Evolutionary conservation across 2,329 filamentous ascomycete genomes (phyloP).

Genomic region (Cladosporium sp.): DNA sequence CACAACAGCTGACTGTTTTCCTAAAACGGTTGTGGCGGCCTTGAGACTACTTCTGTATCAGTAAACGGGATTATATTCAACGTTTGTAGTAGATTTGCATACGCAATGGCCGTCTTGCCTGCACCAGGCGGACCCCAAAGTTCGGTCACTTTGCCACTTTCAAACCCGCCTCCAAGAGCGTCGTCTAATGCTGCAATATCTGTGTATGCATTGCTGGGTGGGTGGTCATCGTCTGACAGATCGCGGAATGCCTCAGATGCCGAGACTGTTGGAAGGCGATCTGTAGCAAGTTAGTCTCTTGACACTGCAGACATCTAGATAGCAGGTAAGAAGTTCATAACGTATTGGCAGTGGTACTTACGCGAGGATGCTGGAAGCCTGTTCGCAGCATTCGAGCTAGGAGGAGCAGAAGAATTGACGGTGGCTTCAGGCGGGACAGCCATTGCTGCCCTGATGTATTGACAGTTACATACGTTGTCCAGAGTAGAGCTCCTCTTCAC

Average conservation of each 20-base stretch:
- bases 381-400: constrained; percentile 14
- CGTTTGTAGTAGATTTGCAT: constrained; percentile 4
- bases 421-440: constrained; percentile 13
- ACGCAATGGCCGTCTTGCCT: constrained; percentile 79
- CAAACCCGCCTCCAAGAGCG: constrained; percentile 55
- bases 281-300: constrained; percentile 38
- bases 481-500: background rate
- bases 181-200: constrained; percentile 47
- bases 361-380: constrained; percentile 34
- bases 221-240: constrained; percentile 44
- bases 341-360: constrained; percentile 21
- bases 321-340: background rate
- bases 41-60: constrained; percentile 4
- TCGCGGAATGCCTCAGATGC: constrained; percentile 67
- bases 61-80: background rate
- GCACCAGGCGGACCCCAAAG: constrained; percentile 81
- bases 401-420: constrained; percentile 11
- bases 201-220: constrained; percentile 44
- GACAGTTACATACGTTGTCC: constrained; percentile 1
- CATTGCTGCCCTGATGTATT: constrained; percentile 15
- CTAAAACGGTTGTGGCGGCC: background rate
- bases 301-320: no score
- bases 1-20: background rate
- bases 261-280: constrained; percentile 72
- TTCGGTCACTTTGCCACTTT: constrained; percentile 75